phyloP scores from a whole-genome alignment of 306 rosid genomes.

The Pterocarpus santalinus region DNA sequence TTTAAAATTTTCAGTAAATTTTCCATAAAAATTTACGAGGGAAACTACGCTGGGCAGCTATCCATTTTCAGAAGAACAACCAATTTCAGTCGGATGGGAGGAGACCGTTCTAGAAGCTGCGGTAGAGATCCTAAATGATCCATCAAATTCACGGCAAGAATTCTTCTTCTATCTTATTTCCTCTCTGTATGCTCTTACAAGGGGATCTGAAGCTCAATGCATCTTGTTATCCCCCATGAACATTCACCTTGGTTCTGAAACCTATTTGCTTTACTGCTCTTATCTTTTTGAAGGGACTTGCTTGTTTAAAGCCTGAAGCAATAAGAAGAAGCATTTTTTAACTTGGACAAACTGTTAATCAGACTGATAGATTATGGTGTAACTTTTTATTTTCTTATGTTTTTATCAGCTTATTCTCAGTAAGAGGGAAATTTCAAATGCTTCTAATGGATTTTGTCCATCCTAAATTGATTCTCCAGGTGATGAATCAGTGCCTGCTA shows the following conservation, averaged over 20 bases:
- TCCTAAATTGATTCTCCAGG: constrained; percentile 88
- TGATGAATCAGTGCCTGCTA: constrained; percentile 36
- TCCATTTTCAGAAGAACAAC: constrained; percentile 88
- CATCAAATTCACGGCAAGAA: constrained; percentile 70
- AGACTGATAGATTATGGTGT: too few species aligned
- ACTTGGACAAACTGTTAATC: too few species aligned
- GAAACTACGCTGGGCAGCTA: constrained; percentile 60
- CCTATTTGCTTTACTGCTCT: constrained; percentile 4
- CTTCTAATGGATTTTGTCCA: constrained; percentile 81
- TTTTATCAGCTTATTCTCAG: constrained; percentile 61
- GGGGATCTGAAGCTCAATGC: too few species aligned
- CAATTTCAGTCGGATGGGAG: constrained; percentile 89
- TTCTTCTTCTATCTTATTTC: constrained; percentile 12
- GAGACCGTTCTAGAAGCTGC: constrained; percentile 70
- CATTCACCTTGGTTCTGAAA: neutral
- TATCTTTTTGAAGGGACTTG: neutral
- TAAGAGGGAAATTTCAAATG: constrained; percentile 79
- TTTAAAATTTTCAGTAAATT: neutral
- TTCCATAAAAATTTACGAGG: constrained; percentile 39
- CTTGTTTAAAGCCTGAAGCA: constrained; percentile 14
- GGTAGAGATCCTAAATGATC: constrained; percentile 76
- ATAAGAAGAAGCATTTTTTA: neutral
- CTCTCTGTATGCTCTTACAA: too few species aligned
- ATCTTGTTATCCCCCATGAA: too few species aligned
- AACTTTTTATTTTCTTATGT: constrained; percentile 12